Evolutionary conservation across 1,284 basidiomycete species (phyloP).

Genomic region (Pseudozyma pruni): DNA sequence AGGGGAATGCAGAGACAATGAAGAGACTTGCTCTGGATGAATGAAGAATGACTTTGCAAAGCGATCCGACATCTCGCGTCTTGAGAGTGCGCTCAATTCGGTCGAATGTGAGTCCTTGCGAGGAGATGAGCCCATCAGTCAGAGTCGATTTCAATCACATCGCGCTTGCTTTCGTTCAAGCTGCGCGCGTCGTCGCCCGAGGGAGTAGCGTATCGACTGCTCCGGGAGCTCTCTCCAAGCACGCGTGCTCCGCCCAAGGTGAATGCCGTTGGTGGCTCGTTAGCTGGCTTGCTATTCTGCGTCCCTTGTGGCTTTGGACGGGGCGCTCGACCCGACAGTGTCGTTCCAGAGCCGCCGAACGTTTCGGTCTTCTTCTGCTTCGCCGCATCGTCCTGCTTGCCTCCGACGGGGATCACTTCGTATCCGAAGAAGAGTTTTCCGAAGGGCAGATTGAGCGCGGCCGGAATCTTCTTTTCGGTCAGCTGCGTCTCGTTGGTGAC

Average conservation of each 20-base stretch:
- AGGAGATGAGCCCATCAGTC: slow-evolving; percentile 30
- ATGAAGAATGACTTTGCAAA: not conserved
- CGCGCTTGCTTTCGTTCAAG: slow-evolving; percentile 34
- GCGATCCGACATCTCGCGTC: not conserved
- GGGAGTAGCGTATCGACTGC: slow-evolving; percentile 37
- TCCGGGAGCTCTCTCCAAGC: slow-evolving; percentile 35
- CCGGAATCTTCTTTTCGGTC: slow-evolving; percentile 82
- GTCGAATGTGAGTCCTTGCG: no score
- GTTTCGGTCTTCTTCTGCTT: slow-evolving; percentile 18
- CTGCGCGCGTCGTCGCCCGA: slow-evolving; percentile 30
- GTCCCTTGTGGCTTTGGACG: slow-evolving; percentile 17
- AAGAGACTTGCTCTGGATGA: no score
- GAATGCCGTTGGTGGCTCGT: slow-evolving; percentile 17
- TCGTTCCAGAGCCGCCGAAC: slow-evolving; percentile 31
- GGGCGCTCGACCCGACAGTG: slow-evolving; percentile 38
- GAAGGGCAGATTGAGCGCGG: slow-evolving; percentile 86
- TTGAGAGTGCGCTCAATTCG: no score
- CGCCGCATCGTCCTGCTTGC: slow-evolving; percentile 29
- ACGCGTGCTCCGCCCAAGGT: slow-evolving; percentile 32
- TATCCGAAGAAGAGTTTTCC: slow-evolving; percentile 72
- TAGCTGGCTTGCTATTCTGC: slow-evolving; percentile 15
- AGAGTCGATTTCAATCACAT: slow-evolving; percentile 59
- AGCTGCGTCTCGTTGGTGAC: slow-evolving; percentile 83
- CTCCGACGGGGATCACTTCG: slow-evolving; percentile 58
- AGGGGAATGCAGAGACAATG: not conserved